phyloP scores from a whole-genome alignment of 1,284 basidiomycete species.

The Mycena sp. region DNA sequence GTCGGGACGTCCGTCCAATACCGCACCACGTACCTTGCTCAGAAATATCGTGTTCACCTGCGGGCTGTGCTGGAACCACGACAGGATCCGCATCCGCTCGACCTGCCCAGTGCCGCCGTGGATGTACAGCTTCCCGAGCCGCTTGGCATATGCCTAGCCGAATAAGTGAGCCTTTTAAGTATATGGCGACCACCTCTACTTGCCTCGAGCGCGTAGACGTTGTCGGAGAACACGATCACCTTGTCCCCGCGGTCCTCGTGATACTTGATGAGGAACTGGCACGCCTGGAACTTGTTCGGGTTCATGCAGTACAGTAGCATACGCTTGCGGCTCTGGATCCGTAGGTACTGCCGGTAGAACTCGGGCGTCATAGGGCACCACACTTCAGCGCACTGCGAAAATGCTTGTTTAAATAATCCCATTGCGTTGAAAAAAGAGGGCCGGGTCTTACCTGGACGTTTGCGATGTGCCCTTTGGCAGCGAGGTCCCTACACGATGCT shows the following conservation, averaged over 20 bases:
- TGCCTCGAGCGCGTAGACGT: conserved; percentile 96
- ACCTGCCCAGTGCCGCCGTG: conserved; percentile 97
- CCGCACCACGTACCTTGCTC: conserved; percentile 75
- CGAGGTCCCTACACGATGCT: conserved; percentile 81
- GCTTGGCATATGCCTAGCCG: conserved; percentile 92
- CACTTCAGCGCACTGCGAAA: conserved; percentile 97
- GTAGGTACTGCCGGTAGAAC: conserved; percentile 98
- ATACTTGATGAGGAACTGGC: conserved; percentile 98
- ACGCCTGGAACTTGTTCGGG: conserved; percentile 98
- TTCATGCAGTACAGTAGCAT: conserved; percentile 99
- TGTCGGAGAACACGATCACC: conserved; percentile 99
- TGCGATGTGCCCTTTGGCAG: conserved; percentile 98
- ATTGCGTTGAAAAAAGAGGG: neutral
- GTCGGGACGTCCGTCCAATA: neutral
- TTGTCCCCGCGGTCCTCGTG: conserved; percentile 99
- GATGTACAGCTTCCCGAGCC: conserved; percentile 94
- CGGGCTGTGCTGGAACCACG: conserved; percentile 96
- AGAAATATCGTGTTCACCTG: conserved; percentile 98
- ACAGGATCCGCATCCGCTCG: conserved; percentile 95
- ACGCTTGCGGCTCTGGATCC: conserved; percentile 91
- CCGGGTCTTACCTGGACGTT: conserved; percentile 86
- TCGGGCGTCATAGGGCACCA: conserved; percentile 99
- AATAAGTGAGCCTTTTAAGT: conserved; percentile 15
- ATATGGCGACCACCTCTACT: conserved; percentile 35
- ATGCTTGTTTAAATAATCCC: conserved; percentile 14